Conservation (phyloP, 768 basidiomycete species). For the Mycena galericulata region DNA sequence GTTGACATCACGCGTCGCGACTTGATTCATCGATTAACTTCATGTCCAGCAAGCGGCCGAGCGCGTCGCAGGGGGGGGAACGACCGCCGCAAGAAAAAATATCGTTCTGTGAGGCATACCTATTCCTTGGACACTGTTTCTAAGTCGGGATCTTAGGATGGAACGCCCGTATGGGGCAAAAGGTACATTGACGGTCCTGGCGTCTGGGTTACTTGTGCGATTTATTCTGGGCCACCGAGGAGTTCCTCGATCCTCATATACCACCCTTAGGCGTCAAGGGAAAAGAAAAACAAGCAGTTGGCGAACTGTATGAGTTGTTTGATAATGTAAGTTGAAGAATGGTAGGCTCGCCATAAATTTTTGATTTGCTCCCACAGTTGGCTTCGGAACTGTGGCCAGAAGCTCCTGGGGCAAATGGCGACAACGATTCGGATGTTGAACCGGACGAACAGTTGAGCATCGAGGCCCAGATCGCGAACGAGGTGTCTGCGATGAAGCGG, state of each 20-base stretch:
- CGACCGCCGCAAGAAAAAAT: conserved; percentile 36
- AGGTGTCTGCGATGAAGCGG: conserved; percentile 77
- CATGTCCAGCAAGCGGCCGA: conserved; percentile 30
- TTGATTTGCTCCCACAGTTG: conserved; percentile 57
- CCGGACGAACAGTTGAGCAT: conserved; percentile 60
- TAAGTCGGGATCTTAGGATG: conserved; percentile 24
- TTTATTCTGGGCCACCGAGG: neutral
- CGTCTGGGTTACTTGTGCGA: conserved; percentile 83
- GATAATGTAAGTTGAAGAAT: conserved; percentile 67
- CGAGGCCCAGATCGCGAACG: conserved; percentile 78
- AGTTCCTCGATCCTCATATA: neutral
- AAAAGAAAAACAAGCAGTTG: conserved; percentile 82
- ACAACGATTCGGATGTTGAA: conserved; percentile 48
- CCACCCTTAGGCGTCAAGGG: conserved; percentile 73
- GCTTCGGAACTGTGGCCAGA: conserved; percentile 80
- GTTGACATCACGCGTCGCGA: neutral
- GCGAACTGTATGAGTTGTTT: conserved; percentile 84
- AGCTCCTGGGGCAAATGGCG: conserved; percentile 36
- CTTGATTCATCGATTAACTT: conserved; percentile 17
- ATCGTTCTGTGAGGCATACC: conserved; percentile 22
- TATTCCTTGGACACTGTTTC: neutral
- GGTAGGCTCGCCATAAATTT: neutral
- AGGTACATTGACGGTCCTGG: conserved; percentile 82
- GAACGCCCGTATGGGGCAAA: conserved; percentile 61
- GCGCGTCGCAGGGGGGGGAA: conserved; percentile 27